Base-by-base conservation (phyloP, 164 flowering plant genomes). In the Macadamia integrifolia region DNA sequence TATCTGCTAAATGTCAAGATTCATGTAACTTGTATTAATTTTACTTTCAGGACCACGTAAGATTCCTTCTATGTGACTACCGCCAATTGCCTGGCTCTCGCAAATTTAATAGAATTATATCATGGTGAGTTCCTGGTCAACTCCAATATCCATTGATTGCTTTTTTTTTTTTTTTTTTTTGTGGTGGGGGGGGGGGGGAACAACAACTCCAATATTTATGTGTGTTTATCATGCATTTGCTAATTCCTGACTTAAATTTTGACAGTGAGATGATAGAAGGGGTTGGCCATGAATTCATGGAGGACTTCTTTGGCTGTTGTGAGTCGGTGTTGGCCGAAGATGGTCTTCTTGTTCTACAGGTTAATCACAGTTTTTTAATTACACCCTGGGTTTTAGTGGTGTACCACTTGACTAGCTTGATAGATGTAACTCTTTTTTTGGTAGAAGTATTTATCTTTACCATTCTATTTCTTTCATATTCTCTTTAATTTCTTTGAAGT, bases 301-400 rank as follows among this genome's bases (percentile, higher is more conserved):
- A 87, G 64, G 91, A 85, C 28, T 91, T 86, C 46, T 90, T 93
- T 43, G 77, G 81, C 18, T 75, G 85, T 49, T 90, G 94, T 66
- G 97, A 93, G 59, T 87, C 97, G 17, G 79, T 76, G 15, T 75
- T 93, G 74, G 88, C 90, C 52, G 83, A 85, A 72, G 76, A 91
- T 62, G 97, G 98, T 4, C 80, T 93, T 66, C 75, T 91, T 72
- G 93, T 93, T 72, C 79, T 91, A n/a, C 98, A 93, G 95, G 98
- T 91, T 62, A 7, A 57, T 58, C 17, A 14, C 60, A 29, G 46
- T 13, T 6, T 14, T 44, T n/a, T 23, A 35, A 5, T 35, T 49
- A 55, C 30, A 18, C 18, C 4, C 5, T 14, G 9, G 58, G 15
- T 46, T 44, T 44, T 11, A 14, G 48, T 48, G 56, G 9, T 49